phyloP scores from a whole-genome alignment of 2,329 filamentous ascomycete genomes.

The Paecilomyces dactylethromorphus region DNA sequence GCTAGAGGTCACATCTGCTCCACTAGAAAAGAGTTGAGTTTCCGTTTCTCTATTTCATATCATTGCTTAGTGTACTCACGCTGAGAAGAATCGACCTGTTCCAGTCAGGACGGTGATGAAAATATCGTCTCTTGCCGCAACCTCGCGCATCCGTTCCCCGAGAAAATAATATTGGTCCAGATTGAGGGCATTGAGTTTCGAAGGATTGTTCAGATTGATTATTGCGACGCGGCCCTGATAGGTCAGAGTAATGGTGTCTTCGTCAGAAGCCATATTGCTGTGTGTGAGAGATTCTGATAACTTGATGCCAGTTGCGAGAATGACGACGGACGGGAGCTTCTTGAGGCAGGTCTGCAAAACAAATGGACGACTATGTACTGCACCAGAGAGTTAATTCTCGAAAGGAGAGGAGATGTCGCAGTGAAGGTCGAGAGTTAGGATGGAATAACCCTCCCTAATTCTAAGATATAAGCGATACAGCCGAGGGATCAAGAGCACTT shows the following conservation, averaged over 20 bases:
- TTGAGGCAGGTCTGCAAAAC: not conserved
- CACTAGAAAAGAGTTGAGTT: constrained; percentile 46
- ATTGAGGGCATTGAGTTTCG: constrained; percentile 80
- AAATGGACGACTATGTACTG: not conserved
- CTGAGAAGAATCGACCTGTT: constrained; percentile 77
- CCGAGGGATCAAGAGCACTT: too few species aligned
- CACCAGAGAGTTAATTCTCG: not conserved
- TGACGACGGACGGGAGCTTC: too few species aligned
- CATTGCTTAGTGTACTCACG: constrained; percentile 47
- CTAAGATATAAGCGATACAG: too few species aligned
- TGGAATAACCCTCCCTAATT: too few species aligned
- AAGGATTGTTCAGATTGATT: constrained; percentile 76
- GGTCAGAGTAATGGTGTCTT: constrained; percentile 51
- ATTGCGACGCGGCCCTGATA: constrained; percentile 67
- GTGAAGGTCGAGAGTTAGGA: too few species aligned
- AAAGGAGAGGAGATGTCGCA: not conserved
- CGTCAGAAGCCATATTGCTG: constrained; percentile 10
- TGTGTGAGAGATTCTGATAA: not conserved
- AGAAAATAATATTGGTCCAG: constrained; percentile 71
- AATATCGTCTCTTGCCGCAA: constrained; percentile 73
- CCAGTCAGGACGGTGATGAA: constrained; percentile 79
- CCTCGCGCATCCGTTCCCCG: constrained; percentile 64
- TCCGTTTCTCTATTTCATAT: not conserved
- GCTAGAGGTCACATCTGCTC: constrained; percentile 65
- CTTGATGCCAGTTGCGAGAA: not conserved